Conservation (phyloP, 495 filamentous ascomycete species). For the Chaetomium cochliodes region DNA sequence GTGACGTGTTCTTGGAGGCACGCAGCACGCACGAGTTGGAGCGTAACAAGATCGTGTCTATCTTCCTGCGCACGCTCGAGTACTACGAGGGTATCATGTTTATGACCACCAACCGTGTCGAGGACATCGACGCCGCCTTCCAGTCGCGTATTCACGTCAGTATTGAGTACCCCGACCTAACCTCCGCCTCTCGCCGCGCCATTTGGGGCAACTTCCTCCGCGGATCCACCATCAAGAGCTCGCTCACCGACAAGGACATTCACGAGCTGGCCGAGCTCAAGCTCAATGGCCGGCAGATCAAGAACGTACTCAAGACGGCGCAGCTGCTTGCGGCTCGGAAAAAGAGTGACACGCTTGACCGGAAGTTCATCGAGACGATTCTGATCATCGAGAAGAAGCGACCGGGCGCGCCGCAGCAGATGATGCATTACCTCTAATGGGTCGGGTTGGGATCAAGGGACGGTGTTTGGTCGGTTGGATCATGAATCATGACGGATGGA, state of each 20-base stretch:
- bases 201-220: constrained; percentile 39
- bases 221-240: constrained; percentile 28
- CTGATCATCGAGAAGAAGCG: constrained; percentile 37
- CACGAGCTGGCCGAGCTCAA: constrained; percentile 39
- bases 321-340: constrained; percentile 36
- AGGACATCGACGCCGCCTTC: constrained; percentile 52
- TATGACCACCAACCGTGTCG: constrained; percentile 56
- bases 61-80: constrained; percentile 56
- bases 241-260: constrained; percentile 32
- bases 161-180: constrained; percentile 49
- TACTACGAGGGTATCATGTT: constrained; percentile 62
- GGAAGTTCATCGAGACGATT: constrained; percentile 34
- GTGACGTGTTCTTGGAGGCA: constrained; percentile 65
- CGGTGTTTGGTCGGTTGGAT: neutral
- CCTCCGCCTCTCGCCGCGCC: constrained; percentile 31
- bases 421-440: constrained; percentile 32
- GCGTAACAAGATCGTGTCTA: constrained; percentile 56
- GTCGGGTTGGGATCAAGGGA: neutral
- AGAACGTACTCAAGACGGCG: constrained; percentile 54
- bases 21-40: constrained; percentile 54
- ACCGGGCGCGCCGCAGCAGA: constrained; percentile 28
- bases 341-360: constrained; percentile 33
- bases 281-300: constrained; percentile 49
- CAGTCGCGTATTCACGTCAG: constrained; percentile 53
- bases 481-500: too few relatives aligned